Evolutionary conservation across 495 filamentous ascomycete genomes (phyloP).

Genomic region (Aspergillus cristatus): DNA sequence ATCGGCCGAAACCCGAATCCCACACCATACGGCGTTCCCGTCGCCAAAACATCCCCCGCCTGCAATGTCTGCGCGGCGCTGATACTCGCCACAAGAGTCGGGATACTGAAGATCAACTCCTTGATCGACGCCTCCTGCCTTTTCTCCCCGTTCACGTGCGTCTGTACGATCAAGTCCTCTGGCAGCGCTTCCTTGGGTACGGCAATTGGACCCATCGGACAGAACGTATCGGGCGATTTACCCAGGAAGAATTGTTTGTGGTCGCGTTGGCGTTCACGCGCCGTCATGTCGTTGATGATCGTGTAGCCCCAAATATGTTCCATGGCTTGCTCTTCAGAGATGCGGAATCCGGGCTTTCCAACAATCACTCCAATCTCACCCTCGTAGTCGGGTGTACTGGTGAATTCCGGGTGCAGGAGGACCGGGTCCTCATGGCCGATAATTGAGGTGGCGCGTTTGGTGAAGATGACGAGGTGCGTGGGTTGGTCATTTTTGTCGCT

Average conservation of each 20-base stretch:
- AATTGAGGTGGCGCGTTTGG: conserved; percentile 40
- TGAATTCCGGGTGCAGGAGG: too few species aligned
- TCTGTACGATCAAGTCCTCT: conserved; percentile 45
- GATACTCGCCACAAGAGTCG: conserved; percentile 52
- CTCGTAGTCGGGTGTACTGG: conserved; percentile 48
- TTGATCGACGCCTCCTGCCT: conserved; percentile 53
- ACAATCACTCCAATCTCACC: conserved; percentile 62
- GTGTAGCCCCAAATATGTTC: conserved; percentile 59
- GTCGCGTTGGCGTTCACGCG: conserved; percentile 54
- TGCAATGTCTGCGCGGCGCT: conserved; percentile 57
- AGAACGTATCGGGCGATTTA: conserved; percentile 67
- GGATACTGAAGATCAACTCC: conserved; percentile 62
- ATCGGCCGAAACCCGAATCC: conserved; percentile 3
- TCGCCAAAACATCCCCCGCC: conserved; percentile 61
- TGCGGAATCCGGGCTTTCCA: conserved; percentile 50
- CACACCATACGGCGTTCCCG: conserved; percentile 40
- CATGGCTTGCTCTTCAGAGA: conserved; percentile 51
- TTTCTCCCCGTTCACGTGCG: conserved; percentile 50
- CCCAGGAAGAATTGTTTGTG: conserved; percentile 51
- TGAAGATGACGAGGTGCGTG: conserved; percentile 40
- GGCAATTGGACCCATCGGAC: conserved; percentile 46
- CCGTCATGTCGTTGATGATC: conserved; percentile 59
- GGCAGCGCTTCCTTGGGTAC: conserved; percentile 33
- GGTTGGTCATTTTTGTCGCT: conserved; percentile 37
- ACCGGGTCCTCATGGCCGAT: conserved; percentile 35